These are phyloP conservation scores for Ganoderma multipileum DNA, from an alignment of 1,284 basidiomycete genomes.

Conservation along the genomic window DNA sequence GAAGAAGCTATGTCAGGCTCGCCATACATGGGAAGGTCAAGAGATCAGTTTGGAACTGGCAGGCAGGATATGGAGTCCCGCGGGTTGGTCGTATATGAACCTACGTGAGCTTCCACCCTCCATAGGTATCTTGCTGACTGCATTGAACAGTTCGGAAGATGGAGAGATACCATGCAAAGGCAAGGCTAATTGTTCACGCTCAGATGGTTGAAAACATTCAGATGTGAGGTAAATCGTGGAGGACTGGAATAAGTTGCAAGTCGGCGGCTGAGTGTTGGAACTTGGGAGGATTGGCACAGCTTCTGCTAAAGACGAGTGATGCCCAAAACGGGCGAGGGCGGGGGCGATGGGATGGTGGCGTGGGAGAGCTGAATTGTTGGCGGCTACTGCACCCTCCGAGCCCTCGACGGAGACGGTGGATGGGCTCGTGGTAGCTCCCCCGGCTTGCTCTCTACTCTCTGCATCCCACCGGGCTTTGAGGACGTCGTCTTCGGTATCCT, in stretches of 20 bases:
- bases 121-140: no score
- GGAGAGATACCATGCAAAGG: no score
- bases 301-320: not conserved
- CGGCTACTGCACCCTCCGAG: no score
- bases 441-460: not conserved
- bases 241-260: no score
- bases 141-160: no score
- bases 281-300: not conserved
- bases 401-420: not conserved
- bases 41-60: not conserved
- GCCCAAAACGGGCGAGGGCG: not conserved
- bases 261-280: not conserved
- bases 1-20: not conserved
- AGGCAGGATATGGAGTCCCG: no score
- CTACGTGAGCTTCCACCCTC: no score
- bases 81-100: no score
- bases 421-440: not conserved
- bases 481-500: not conserved
- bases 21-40: not conserved
- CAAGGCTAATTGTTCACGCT: no score
- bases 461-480: not conserved
- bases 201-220: no score
- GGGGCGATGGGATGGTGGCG: constrained; percentile 1
- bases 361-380: not conserved
- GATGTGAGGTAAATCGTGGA: no score